Evolutionary conservation across 2,329 filamentous ascomycete genomes (phyloP), one percentile per base, ranked within the genome.

Genomic region (Calonectria leucothoes): DNA sequence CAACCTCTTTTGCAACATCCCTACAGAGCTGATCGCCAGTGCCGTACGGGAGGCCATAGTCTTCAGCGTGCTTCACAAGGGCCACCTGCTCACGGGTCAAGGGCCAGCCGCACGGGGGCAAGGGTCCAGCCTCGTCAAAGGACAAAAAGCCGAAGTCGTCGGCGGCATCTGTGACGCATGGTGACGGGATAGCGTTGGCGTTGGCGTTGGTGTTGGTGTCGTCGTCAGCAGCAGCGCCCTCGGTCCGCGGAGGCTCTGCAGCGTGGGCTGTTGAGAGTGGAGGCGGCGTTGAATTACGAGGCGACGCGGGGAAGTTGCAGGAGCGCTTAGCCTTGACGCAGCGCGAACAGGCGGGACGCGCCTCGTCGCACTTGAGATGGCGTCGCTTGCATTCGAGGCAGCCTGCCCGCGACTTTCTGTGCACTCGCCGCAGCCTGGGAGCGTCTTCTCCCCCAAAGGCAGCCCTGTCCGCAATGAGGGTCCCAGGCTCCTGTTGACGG

Each of bases 301-400:
- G 11, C 20, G 37, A 31, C 29, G 25, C 59, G 39, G 59, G 37
- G 35, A 45, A 64, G 25, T 29, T 15, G 45, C 67, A 69, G 42
- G 23, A 7, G 31, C 67, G 67, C 4, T 51, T 69, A 5, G 55
- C 49, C 23, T 42, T 69, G 11, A 57, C 20, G 45, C 67, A 69
- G n/a, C 67, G 67, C 11, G 48, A 52, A 39, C 67, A 69, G 5
- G 67, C 23, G 17, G 67, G 67, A 12, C 67, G 55, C 20, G 29
- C 55, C 55, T 69, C 67, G 49, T 88, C 86, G 81, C 86, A 87
- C 45, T 85, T 85, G 68, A 86, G 84, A 61, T 86, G 85, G 2
- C 85, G 81, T 17, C 83, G 75, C 78, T 86, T 86, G 81, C 85
- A 86, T 73, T 85, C 84, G 59, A 74, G 80, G 75, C 85, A 86